phyloP scores from a whole-genome alignment of 352 stramenopile genomes.

The Globisporangium paroecandrum region DNA sequence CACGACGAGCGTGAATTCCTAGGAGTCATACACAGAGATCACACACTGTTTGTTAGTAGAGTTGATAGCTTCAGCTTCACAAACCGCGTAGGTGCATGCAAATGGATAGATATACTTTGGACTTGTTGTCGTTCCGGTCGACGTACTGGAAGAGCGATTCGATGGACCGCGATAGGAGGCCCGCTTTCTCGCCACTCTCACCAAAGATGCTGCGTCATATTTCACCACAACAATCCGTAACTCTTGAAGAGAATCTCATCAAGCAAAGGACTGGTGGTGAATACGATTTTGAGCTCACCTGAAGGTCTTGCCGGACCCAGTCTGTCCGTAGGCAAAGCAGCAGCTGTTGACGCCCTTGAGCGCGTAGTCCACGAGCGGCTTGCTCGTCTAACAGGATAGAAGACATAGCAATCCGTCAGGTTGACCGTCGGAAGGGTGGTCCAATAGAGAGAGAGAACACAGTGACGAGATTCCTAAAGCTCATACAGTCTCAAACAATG shows the following conservation, averaged over 20 bases:
- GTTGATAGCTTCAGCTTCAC: not conserved
- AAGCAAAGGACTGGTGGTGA: not conserved
- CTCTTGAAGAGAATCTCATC: too few relatives aligned
- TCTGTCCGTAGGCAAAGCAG: slow-evolving; percentile 92
- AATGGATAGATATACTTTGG: slow-evolving; percentile 32
- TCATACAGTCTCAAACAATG: slow-evolving; percentile 65
- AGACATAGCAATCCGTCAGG: not conserved
- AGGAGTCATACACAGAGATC: not conserved
- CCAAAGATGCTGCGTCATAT: slow-evolving; percentile 78
- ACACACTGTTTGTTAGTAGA: not conserved
- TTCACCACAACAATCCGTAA: too few relatives aligned
- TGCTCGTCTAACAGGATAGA: slow-evolving; percentile 49
- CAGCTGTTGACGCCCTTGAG: slow-evolving; percentile 92
- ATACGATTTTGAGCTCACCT: slow-evolving; percentile 34
- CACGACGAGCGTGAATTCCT: slow-evolving; percentile 83
- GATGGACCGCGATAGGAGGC: slow-evolving; percentile 86
- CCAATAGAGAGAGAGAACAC: not conserved
- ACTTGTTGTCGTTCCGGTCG: slow-evolving; percentile 53
- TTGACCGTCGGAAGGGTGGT: not conserved
- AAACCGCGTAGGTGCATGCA: not conserved
- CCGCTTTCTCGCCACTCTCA: slow-evolving; percentile 75
- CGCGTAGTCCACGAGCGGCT: slow-evolving; percentile 86
- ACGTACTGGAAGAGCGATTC: slow-evolving; percentile 89
- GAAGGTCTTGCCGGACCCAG: slow-evolving; percentile 81
- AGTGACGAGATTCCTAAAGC: not conserved